Evolutionary conservation across 1,284 basidiomycete genomes (phyloP), one percentile per base, ranked within the genome.

Genomic region (Rhodotorula sp.): DNA sequence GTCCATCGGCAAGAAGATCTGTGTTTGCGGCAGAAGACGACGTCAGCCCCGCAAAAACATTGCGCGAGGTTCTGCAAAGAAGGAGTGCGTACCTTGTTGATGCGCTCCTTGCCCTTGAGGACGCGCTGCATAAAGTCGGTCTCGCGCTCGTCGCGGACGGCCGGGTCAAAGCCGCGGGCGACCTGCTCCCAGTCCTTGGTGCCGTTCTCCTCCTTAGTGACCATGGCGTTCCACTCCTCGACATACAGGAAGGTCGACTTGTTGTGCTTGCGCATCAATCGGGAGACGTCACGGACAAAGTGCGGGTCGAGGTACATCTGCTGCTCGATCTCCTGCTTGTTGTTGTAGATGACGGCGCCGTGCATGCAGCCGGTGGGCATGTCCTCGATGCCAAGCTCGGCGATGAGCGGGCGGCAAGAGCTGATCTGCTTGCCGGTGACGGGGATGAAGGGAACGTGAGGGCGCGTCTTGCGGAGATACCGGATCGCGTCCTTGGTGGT

Each of bases 221-320:
- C 75, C 73, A 74, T 75, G 56, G 73, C 71, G 73, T 75, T 74
- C 69, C 69, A 75, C 54, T 77, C 73, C 66, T 70, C 71, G 47
- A 75, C 75, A 69, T 77, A 77, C 52, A 77, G 71, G 73, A 77
- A 75, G 28, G 73, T 75, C 62, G 73, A 73, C 73, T 77, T 77
- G 73, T 77, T 77, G 71, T 77, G 75, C 66, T 68, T 64, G 62
- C 71, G 70, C 75, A 77, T 77, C 50, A 77, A 54, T 14, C 74
- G 71, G 5, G 73, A 65, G n/a, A 77, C 73, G 64, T 70, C 71
- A 56, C 72, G 69, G 57, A 77, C 75, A 47, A 73, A 72, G 60
- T 72, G 60, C 47, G 67, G 67, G 67, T 75, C 71, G 75, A 77
- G 73, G 19, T 66, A 66, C 50, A 61, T 65, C 48, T 59, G 45